phyloP scores from a whole-genome alignment of 805 yeast genomes.

The Ogataea paradorogensis region DNA sequence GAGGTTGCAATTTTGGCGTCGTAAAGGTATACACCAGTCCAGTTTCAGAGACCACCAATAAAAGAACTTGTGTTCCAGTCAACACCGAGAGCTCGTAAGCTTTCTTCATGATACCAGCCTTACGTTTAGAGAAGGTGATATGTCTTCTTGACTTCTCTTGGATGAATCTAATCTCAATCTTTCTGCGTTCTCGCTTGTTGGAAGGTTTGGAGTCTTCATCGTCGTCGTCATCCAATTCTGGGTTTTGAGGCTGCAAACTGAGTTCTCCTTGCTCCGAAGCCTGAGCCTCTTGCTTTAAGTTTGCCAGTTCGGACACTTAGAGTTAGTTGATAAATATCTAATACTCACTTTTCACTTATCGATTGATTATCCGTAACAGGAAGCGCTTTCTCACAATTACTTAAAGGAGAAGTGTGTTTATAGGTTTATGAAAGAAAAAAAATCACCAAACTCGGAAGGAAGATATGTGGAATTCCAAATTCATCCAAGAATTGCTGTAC shows the following conservation, averaged over 20 bases:
- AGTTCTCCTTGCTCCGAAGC: slow-evolving; percentile 22
- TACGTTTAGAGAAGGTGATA: slow-evolving; percentile 95
- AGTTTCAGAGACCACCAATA: slow-evolving; percentile 96
- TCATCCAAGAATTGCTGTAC: slow-evolving; percentile 11
- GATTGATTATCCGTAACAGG: slow-evolving; percentile 16
- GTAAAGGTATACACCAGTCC: slow-evolving; percentile 97
- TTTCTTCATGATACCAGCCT: slow-evolving; percentile 98
- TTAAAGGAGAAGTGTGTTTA: slow-evolving; percentile 17
- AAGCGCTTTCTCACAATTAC: slow-evolving; percentile 15
- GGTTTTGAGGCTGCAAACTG: slow-evolving; percentile 26
- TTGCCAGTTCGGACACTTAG: slow-evolving; percentile 27
- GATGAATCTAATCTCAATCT: slow-evolving; percentile 94
- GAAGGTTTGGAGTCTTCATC: slow-evolving; percentile 48
- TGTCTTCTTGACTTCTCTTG: slow-evolving; percentile 98
- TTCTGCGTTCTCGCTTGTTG: slow-evolving; percentile 63
- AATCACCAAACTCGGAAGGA: slow-evolving; percentile 22
- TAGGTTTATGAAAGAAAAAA: slow-evolving; percentile 15
- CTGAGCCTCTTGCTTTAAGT: slow-evolving; percentile 24
- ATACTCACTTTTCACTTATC: slow-evolving; percentile 18
- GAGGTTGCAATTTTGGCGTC: slow-evolving; percentile 97
- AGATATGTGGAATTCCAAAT: slow-evolving; percentile 18
- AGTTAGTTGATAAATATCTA: slow-evolving; percentile 3
- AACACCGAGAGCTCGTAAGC: slow-evolving; percentile 97
- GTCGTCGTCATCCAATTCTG: slow-evolving; percentile 47
- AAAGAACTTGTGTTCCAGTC: slow-evolving; percentile 94